Evolutionary conservation across 2,329 filamentous ascomycete genomes (phyloP), one percentile per base, ranked within the genome.

Genomic region (Neopestalotiopsis rosae): DNA sequence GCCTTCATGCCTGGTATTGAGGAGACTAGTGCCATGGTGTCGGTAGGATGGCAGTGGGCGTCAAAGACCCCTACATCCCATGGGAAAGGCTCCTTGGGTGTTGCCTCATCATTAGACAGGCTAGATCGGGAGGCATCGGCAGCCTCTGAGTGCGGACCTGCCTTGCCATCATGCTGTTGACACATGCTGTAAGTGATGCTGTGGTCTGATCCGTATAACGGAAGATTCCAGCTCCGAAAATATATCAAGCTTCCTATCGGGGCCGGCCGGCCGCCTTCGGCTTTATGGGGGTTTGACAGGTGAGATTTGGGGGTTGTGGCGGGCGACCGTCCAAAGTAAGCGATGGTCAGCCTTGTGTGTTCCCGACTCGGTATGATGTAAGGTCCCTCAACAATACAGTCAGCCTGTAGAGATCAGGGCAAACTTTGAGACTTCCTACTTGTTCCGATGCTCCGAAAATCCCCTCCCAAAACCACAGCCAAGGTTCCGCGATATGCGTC

Each of bases 41-140:
- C 93, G 34, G 93, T 95, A 4, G 93, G 93, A 77, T 96, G 93
- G 79, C 93, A 95, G 82, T 96, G 93, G 28, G 93, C 92, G 77
- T 96, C 93, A 76, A 87, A 93, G 69, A 94, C 84, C 63, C 90
- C 91, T 40, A 91, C 79, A 68, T 91, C 85, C 92, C 92, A 94
- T 13, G 92, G 92, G 73, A 91, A 90, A 32, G 80, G 76, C 67
- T 79, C 65, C 52, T 32, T 5, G n/a, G 42, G 14, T 2, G 17
- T 12, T n/a, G 64, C 30, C 17, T 17, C n/a, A 30, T 30, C 49
- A 30, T 30, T 28, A 10, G 10, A 24, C 40, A 13, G 30, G 7
- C 30, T 17, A 30, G 59, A 56, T 10, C 17, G 7, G 45, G 40
- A 14, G 42, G 61, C n/a, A 13, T 70, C 24, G 34, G 24, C 57